Percentiles rank a stretch among this genome's conserved stretches.
Conservation (phyloP, 2,329 filamentous ascomycete genomes). For the Cordyceps pruinosa region DNA sequence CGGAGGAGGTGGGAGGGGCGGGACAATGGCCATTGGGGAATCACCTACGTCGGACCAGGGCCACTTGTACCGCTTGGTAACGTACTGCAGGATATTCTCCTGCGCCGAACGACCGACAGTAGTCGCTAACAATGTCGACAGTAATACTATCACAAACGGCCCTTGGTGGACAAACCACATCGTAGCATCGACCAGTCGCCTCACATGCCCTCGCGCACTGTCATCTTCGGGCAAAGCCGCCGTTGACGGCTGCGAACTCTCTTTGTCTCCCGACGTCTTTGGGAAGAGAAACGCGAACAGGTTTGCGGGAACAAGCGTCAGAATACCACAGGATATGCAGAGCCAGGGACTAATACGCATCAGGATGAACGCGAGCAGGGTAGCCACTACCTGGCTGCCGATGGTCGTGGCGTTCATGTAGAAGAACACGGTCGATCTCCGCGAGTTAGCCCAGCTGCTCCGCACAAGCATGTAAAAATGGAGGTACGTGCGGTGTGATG, state of each 20-base stretch:
- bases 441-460: neutral
- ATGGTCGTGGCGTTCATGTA: conserved; percentile 1
- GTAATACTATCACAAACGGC: too few relatives aligned
- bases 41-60: conserved; percentile 13
- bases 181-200: neutral
- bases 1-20: too few relatives aligned
- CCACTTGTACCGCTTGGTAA: conserved; percentile 15
- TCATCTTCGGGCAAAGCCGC: neutral
- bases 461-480: neutral
- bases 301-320: neutral
- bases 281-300: neutral
- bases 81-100: conserved; percentile 14
- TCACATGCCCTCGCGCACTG: neutral
- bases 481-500: neutral
- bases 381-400: neutral
- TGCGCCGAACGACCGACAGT: conserved; percentile 12
- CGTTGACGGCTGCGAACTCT: neutral
- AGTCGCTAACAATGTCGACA: conserved; percentile 7
- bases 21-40: too few relatives aligned
- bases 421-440: conserved; percentile 4
- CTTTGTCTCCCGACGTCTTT: neutral
- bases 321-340: neutral
- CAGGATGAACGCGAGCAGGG: neutral
- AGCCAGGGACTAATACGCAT: neutral
- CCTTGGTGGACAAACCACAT: neutral